phyloP scores from a whole-genome alignment of 2,329 filamentous ascomycete genomes.

The Phaeomoniella chlamydospora region DNA sequence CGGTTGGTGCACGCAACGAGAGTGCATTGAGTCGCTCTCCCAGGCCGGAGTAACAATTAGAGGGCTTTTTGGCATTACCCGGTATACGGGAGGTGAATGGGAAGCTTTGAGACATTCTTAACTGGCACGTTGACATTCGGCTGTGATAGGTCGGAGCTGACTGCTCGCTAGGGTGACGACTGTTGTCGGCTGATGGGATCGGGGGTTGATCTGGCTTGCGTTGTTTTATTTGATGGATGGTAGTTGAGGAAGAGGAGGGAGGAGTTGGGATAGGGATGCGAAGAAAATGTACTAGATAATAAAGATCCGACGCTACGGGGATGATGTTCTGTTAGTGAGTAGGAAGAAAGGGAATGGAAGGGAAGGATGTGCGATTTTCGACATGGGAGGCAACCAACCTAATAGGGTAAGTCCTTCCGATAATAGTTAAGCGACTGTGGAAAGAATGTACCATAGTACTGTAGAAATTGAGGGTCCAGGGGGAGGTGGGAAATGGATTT shows the following conservation, averaged over 20 bases:
- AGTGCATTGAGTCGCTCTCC: constrained; percentile 6
- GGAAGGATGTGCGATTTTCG: too few relatives aligned
- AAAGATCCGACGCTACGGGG: too few relatives aligned
- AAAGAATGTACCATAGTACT: too few relatives aligned
- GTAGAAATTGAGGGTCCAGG: too few relatives aligned
- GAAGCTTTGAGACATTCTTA: constrained; percentile 16
- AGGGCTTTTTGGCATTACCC: constrained; percentile 11
- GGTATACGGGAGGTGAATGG: constrained; percentile 8
- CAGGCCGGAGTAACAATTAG: constrained; percentile 13
- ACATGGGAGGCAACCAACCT: too few relatives aligned
- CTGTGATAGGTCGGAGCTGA: constrained; percentile 5
- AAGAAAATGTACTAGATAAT: constrained; percentile 1
- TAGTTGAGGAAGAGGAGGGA: constrained; percentile 2
- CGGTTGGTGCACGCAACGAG: background rate
- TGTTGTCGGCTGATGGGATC: background rate
- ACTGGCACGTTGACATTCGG: constrained; percentile 16
- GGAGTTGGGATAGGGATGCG: constrained; percentile 4
- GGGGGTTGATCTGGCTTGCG: too few relatives aligned
- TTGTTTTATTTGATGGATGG: constrained; percentile 1
- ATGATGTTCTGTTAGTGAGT: too few relatives aligned
- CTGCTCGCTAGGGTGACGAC: constrained; percentile 1
- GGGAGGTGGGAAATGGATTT: too few relatives aligned
- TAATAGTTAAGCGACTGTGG: too few relatives aligned
- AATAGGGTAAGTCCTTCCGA: too few relatives aligned
- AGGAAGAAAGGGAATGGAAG: too few relatives aligned